Evolutionary conservation across 2,329 filamentous ascomycete species (phyloP).

Genomic region (Botrytis squamosa): DNA sequence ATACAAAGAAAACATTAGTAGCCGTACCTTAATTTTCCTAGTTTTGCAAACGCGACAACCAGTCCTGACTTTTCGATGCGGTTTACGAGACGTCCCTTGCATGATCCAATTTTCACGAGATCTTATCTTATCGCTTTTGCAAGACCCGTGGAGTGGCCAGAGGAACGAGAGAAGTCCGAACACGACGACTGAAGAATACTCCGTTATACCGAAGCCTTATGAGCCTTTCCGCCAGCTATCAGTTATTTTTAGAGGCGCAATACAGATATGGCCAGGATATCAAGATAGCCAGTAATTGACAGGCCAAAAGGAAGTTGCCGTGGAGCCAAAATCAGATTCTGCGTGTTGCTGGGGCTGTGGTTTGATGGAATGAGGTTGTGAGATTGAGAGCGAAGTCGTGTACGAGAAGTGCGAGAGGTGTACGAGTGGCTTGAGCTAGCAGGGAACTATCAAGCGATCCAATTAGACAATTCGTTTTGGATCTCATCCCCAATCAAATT

Average conservation of each 20-base stretch:
- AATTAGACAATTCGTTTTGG: not conserved
- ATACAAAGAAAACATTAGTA: not conserved
- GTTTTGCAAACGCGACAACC: conserved; percentile 44
- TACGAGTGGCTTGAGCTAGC: not conserved
- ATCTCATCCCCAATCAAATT: not conserved
- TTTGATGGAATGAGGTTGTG: not conserved
- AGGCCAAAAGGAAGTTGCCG: not conserved
- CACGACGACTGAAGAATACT: not conserved
- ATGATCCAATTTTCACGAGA: not conserved
- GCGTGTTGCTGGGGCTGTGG: not conserved
- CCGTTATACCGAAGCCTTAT: not conserved
- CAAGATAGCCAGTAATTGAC: not conserved
- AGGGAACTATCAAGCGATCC: not conserved
- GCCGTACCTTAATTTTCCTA: conserved; percentile 44
- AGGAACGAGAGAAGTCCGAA: not conserved
- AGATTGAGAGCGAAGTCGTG: not conserved
- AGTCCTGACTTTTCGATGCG: conserved; percentile 40
- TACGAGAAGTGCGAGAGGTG: not conserved
- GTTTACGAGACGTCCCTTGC: conserved; percentile 19
- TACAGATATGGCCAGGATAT: not conserved
- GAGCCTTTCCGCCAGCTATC: not conserved
- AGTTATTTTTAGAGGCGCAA: not conserved
- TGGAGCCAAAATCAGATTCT: not conserved
- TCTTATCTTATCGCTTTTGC: conserved; percentile 5
- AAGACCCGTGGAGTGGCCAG: not conserved